Evolutionary conservation across 352 stramenopile genomes (phyloP).

Genomic region (Phytopythium montanum): DNA sequence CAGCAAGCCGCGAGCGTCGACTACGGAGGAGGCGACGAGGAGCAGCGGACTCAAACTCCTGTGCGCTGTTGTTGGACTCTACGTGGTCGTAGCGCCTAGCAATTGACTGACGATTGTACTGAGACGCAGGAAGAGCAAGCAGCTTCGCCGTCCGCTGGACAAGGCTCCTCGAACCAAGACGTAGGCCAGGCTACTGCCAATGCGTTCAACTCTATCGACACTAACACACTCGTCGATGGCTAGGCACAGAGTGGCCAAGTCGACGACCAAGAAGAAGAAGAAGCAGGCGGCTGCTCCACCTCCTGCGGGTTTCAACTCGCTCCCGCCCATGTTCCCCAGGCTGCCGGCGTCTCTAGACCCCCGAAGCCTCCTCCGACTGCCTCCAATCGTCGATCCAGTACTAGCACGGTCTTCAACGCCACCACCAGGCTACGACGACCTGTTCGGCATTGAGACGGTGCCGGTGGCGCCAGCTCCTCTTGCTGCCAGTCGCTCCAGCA

Average conservation of each 20-base stretch:
- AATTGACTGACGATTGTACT: neutral
- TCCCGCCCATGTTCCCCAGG: slow-evolving; percentile 1
- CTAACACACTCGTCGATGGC: neutral
- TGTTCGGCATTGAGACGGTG: slow-evolving; percentile 65
- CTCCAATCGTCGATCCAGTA: neutral
- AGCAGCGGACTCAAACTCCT: neutral
- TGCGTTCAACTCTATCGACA: neutral
- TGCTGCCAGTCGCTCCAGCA: slow-evolving; percentile 6
- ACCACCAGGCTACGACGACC: slow-evolving; percentile 50
- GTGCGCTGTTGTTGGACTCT: neutral
- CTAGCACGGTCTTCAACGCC: slow-evolving; percentile 28
- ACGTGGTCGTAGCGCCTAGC: neutral
- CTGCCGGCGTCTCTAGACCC: neutral
- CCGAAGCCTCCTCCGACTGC: neutral
- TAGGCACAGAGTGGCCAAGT: neutral
- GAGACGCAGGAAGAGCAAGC: slow-evolving; percentile 4
- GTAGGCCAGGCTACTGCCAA: neutral
- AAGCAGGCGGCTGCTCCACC: neutral
- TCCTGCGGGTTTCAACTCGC: neutral
- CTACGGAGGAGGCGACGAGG: slow-evolving; percentile 1
- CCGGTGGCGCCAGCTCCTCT: slow-evolving; percentile 10
- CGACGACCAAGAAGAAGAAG: slow-evolving; percentile 1
- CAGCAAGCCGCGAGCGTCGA: neutral
- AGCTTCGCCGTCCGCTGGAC: neutral
- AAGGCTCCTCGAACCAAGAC: neutral